A percentile compares a stretch with the other conserved stretches of the same genome.
Evolutionary conservation across 164 flowering plant species (phyloP).

Genomic region (Sedum album): DNA sequence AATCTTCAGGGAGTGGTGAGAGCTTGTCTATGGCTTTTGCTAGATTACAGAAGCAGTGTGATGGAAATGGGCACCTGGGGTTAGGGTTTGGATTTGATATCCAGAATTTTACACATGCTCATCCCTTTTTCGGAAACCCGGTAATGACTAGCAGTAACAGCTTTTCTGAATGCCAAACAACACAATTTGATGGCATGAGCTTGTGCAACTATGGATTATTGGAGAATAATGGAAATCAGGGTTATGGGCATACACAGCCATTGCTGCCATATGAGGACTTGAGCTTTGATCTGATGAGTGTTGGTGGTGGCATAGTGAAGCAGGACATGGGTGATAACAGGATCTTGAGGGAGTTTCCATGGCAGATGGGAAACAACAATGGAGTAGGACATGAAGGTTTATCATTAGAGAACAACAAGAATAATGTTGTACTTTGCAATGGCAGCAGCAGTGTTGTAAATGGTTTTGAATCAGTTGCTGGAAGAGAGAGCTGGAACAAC

Average conservation of each 20-base stretch:
- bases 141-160: not conserved
- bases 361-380: too few species aligned
- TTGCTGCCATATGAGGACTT: not conserved
- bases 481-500: too few species aligned
- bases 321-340: not conserved
- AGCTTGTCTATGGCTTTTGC: conserved; percentile 2
- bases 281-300: not conserved
- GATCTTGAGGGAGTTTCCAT: not conserved
- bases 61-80: conserved; percentile 11
- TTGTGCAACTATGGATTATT: not conserved
- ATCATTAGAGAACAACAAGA: not conserved
- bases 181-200: not conserved
- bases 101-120: not conserved
- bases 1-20: not conserved
- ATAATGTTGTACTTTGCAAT: not conserved
- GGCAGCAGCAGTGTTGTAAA: not conserved
- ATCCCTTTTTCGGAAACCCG: not conserved
- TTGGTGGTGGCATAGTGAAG: too few species aligned
- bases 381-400: not conserved
- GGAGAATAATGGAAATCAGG: too few species aligned
- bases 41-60: not conserved
- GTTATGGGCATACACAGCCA: not conserved
- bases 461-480: not conserved
- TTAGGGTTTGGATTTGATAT: not conserved
- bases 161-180: not conserved